Percentiles rank a stretch among this genome's conserved stretches.
Conservation (phyloP, 441 rosid species). For the Sinapis alba region DNA sequence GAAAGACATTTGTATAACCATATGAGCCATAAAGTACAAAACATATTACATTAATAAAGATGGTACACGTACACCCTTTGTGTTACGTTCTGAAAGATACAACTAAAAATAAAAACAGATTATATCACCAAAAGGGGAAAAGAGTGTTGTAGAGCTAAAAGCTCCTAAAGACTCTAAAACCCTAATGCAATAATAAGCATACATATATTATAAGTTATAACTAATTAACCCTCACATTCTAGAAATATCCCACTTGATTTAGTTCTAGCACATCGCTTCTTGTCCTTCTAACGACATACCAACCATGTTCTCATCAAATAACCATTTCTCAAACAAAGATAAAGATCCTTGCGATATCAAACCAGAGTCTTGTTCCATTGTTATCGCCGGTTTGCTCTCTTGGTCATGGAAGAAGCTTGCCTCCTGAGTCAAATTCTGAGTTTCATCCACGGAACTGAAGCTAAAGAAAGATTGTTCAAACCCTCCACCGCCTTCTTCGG, state of each 20-base stretch:
- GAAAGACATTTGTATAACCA: not conserved
- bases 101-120: not conserved
- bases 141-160: slow-evolving; percentile 44
- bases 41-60: slow-evolving; percentile 2
- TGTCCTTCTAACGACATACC: slow-evolving; percentile 51
- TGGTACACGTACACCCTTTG: slow-evolving; percentile 13
- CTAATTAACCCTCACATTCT: slow-evolving; percentile 17
- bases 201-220: slow-evolving; percentile 20
- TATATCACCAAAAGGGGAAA: slow-evolving; percentile 31
- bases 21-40: slow-evolving; percentile 29
- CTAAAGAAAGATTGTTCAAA: slow-evolving; percentile 42
- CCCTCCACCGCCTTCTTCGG: not conserved
- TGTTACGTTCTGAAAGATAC: slow-evolving; percentile 27
- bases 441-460: slow-evolving; percentile 54
- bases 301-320: slow-evolving; percentile 68
- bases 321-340: slow-evolving; percentile 80
- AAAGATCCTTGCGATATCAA: slow-evolving; percentile 49
- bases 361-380: slow-evolving; percentile 33
- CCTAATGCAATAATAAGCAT: slow-evolving; percentile 33
- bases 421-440: slow-evolving; percentile 40
- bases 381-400: slow-evolving; percentile 46
- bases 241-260: slow-evolving; percentile 6
- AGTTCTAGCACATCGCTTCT: slow-evolving; percentile 41
- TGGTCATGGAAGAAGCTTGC: slow-evolving; percentile 45
- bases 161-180: slow-evolving; percentile 41